Conservation (phyloP, 768 basidiomycete species). For the Trichaptum fuscoviolaceum region DNA sequence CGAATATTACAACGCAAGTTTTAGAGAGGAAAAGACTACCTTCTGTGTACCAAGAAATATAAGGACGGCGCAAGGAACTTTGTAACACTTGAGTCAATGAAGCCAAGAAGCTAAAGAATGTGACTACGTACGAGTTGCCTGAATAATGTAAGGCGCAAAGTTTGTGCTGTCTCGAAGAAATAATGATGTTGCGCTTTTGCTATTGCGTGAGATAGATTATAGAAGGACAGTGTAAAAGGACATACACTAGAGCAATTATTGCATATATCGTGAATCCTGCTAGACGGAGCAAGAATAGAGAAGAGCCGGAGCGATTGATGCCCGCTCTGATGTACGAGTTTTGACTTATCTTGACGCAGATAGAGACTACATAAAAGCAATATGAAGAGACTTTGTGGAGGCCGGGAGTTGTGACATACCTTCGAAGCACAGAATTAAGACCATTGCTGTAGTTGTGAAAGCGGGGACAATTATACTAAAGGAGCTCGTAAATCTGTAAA, state of each 20-base stretch:
- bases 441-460: slow-evolving; percentile 37
- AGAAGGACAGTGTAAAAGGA: slow-evolving; percentile 3
- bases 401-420: slow-evolving; percentile 22
- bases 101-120: background rate
- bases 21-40: slow-evolving; percentile 23
- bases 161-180: slow-evolving; percentile 23
- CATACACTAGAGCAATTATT: slow-evolving; percentile 39
- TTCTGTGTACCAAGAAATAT: slow-evolving; percentile 46
- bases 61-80: slow-evolving; percentile 46
- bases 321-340: background rate
- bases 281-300: slow-evolving; percentile 33
- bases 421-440: slow-evolving; percentile 40
- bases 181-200: slow-evolving; percentile 31
- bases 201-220: slow-evolving; percentile 6
- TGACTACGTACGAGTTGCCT: slow-evolving; percentile 39
- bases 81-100: slow-evolving; percentile 9
- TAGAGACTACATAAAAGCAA: background rate
- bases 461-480: slow-evolving; percentile 31
- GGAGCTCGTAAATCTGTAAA: slow-evolving; percentile 12
- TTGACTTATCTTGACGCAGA: background rate
- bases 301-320: background rate
- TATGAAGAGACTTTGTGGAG: background rate
- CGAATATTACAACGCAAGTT: background rate
- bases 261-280: slow-evolving; percentile 42
- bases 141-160: slow-evolving; percentile 40